Evolutionary conservation across 495 filamentous ascomycete genomes (phyloP).

Genomic region (Chaetomium cochliodes): DNA sequence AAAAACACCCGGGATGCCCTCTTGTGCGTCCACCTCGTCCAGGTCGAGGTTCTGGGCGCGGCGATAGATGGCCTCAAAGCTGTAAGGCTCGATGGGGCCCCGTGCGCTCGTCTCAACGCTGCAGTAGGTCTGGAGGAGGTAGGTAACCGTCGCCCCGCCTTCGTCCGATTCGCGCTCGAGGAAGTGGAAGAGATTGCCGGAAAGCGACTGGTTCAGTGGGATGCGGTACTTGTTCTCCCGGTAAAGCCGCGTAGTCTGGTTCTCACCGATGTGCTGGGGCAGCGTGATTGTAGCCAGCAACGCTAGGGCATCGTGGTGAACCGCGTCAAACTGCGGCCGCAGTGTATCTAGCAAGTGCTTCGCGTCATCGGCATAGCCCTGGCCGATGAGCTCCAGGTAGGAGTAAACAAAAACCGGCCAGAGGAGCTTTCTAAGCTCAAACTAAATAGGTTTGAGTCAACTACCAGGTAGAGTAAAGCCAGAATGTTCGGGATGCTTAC

Average conservation of each 20-base stretch:
- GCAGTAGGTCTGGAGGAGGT: slow-evolving; percentile 70
- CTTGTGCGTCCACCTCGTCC: slow-evolving; percentile 76
- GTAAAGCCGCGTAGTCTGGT: slow-evolving; percentile 71
- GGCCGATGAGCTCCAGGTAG: slow-evolving; percentile 76
- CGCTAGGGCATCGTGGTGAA: slow-evolving; percentile 74
- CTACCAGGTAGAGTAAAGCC: background rate
- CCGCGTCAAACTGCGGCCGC: slow-evolving; percentile 65
- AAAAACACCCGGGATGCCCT: slow-evolving; percentile 90
- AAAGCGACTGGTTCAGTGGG: slow-evolving; percentile 76
- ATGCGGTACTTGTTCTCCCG: slow-evolving; percentile 79
- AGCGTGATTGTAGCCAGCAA: slow-evolving; percentile 65
- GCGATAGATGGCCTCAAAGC: slow-evolving; percentile 78
- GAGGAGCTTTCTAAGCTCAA: slow-evolving; percentile 79
- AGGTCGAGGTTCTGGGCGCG: slow-evolving; percentile 49
- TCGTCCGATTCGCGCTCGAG: slow-evolving; percentile 77
- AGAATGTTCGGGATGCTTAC: slow-evolving; percentile 39
- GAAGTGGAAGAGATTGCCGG: slow-evolving; percentile 78
- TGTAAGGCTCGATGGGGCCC: slow-evolving; percentile 70
- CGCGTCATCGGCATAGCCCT: slow-evolving; percentile 66
- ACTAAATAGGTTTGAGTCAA: slow-evolving; percentile 51
- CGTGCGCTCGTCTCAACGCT: slow-evolving; percentile 72
- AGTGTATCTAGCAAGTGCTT: slow-evolving; percentile 67
- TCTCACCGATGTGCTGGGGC: slow-evolving; percentile 72
- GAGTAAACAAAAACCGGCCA: slow-evolving; percentile 96
- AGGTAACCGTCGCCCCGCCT: slow-evolving; percentile 72